phyloP scores from a whole-genome alignment of 768 basidiomycete species.

The Russula emetica region DNA sequence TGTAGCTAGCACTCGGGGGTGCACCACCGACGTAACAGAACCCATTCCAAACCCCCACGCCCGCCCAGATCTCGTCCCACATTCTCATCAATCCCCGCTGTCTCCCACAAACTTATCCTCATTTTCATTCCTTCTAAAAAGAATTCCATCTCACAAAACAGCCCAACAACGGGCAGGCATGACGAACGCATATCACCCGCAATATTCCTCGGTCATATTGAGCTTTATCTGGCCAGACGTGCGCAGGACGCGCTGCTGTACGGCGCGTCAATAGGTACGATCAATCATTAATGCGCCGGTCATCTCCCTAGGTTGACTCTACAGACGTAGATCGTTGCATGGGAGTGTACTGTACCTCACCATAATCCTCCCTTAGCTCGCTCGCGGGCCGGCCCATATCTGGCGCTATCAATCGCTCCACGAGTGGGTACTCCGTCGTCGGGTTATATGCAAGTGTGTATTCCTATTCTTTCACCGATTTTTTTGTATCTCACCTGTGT shows the following conservation, averaged over 20 bases:
- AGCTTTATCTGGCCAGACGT: slow-evolving; percentile 73
- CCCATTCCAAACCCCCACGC: too few relatives aligned
- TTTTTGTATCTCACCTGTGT: background rate
- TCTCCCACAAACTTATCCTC: too few relatives aligned
- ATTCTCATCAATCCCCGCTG: too few relatives aligned
- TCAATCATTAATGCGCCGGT: slow-evolving; percentile 53
- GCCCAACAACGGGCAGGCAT: slow-evolving; percentile 41
- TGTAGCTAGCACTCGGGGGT: too few relatives aligned
- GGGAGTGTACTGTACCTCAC: slow-evolving; percentile 60
- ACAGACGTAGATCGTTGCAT: slow-evolving; percentile 59
- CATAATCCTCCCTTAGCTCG: slow-evolving; percentile 54
- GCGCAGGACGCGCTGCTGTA: slow-evolving; percentile 49
- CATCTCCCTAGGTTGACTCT: slow-evolving; percentile 53
- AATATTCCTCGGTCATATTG: slow-evolving; percentile 49
- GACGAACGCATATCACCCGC: slow-evolving; percentile 64
- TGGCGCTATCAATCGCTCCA: slow-evolving; percentile 53
- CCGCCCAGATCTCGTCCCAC: too few relatives aligned
- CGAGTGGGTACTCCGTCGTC: slow-evolving; percentile 50
- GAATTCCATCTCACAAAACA: too few relatives aligned
- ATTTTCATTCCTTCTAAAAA: too few relatives aligned
- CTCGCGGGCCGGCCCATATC: slow-evolving; percentile 69
- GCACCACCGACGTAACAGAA: too few relatives aligned
- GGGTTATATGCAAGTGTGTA: slow-evolving; percentile 49
- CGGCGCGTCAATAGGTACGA: slow-evolving; percentile 58
- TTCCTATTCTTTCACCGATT: background rate